A percentile compares a stretch with the other conserved stretches of the same genome.
phyloP scores from a whole-genome alignment of 108 stramenopile species.

The Nannochloropsis granulata region DNA sequence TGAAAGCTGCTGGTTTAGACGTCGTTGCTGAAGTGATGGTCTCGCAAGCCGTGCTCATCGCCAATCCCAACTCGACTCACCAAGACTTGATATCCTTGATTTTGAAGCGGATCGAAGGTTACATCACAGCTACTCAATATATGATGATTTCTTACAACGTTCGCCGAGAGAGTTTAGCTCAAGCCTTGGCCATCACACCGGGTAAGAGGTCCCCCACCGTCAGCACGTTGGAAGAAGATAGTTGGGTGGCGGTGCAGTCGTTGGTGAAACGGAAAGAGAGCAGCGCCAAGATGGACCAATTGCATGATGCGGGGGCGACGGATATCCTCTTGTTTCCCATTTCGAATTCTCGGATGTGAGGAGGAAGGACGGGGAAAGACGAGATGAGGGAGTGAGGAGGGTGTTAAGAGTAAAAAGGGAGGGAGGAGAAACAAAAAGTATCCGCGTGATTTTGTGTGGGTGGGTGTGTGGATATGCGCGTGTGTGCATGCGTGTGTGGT shows the following conservation, averaged over 20 bases:
- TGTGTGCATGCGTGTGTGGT: too few relatives aligned
- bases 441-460: too few relatives aligned
- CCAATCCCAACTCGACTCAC: conserved; percentile 66
- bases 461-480: too few relatives aligned
- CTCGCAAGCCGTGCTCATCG: conserved; percentile 41
- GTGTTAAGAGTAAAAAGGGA: not conserved
- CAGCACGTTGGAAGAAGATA: conserved; percentile 61
- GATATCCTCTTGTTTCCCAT: conserved; percentile 83
- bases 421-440: too few relatives aligned
- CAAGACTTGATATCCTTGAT: conserved; percentile 60
- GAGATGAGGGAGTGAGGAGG: not conserved
- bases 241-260: conserved; percentile 59
- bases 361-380: not conserved
- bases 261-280: conserved; percentile 68
- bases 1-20: conserved; percentile 89
- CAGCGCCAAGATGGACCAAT: conserved; percentile 71
- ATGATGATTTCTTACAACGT: conserved; percentile 88
- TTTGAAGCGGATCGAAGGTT: conserved; percentile 78
- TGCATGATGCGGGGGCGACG: conserved; percentile 68
- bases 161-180: conserved; percentile 45
- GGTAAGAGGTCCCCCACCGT: conserved; percentile 88
- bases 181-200: conserved; percentile 64
- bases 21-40: conserved; percentile 73
- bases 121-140: conserved; percentile 82
- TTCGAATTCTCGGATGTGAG: conserved; percentile 52